Evolutionary conservation across 164 flowering plant species (phyloP).

Genomic region (Vitis rupestris): DNA sequence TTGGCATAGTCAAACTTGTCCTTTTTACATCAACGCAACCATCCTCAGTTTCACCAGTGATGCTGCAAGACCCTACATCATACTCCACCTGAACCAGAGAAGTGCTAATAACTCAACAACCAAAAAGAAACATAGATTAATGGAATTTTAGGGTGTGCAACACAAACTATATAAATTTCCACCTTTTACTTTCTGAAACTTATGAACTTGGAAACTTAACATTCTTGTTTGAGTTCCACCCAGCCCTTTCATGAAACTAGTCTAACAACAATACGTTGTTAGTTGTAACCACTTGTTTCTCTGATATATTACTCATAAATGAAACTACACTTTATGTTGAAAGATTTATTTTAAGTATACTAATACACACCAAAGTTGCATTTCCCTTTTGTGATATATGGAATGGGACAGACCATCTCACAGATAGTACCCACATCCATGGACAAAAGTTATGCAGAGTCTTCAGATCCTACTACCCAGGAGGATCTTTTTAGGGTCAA

Average conservation of each 20-base stretch:
- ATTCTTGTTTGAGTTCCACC: neutral
- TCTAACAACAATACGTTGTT: neutral
- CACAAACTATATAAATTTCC: neutral
- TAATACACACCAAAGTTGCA: no score
- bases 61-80: slow-evolving; percentile 48
- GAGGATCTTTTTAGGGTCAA: no score
- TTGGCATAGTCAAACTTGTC: slow-evolving; percentile 42
- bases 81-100: slow-evolving; percentile 64
- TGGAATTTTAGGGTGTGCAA: neutral
- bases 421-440: no score
- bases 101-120: neutral
- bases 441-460: no score
- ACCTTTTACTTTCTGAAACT: neutral
- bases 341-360: no score
- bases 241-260: neutral
- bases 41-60: slow-evolving; percentile 17
- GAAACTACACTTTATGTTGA: no score
- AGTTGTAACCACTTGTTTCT: no score
- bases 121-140: neutral
- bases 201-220: neutral
- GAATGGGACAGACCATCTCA: no score
- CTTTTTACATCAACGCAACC: slow-evolving; percentile 46
- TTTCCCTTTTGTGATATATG: no score
- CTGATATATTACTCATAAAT: no score
- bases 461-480: no score